Base-by-base conservation (phyloP, 805 yeast genomes). In the Schwanniomyces yamadae region DNA sequence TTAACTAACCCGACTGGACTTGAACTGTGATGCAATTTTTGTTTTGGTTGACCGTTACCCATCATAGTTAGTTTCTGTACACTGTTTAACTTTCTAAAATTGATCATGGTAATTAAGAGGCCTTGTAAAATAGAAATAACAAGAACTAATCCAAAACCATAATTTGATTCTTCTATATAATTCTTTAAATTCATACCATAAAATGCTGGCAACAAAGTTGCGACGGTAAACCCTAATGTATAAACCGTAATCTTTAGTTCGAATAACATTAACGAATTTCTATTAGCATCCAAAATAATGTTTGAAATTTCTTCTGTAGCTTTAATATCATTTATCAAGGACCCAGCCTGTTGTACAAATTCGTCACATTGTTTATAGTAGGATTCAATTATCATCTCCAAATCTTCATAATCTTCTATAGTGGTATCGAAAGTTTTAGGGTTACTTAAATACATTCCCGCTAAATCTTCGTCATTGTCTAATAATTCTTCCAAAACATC, bases 301-400 rank as follows among this genome's bases (percentile, higher is more conserved):
- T 89, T 89, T 40, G 87, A 90, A 54, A 90, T 86, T 51, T 90
- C 97, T 54, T 89, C 96, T 0, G 97, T 90, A 11, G 93, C 85
- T 52, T 80, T 80, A 48, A 90, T 87, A 54, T 90, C 95, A 48
- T 80, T 81, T 14, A 85, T 77, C 37, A 89, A 64, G 4, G 91
- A 82, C 28, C 86, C 95, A 0, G 95, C 82, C 48, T 85, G 91
- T 58, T 90, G 97, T 5, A 89, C 96, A 47, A 84, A 80, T 63
- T 90, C 97, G 54, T 90, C 96, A 54, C 91, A 83, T 49, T 89
- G 96, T 40, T 84, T 83, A 59, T 86, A 89, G 61, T 90, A 90
- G 0, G 95, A 78, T 54, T 90, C 97, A 14, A 90, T 57, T 33
- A 90, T 68, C 82, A 89, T 83, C 58, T 90, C 97, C 14, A 87